Percentiles rank a stretch among this genome's conserved stretches.
phyloP scores from a whole-genome alignment of 139 green algal genomes.

The Auxenochlorella pyrenoidosa region DNA sequence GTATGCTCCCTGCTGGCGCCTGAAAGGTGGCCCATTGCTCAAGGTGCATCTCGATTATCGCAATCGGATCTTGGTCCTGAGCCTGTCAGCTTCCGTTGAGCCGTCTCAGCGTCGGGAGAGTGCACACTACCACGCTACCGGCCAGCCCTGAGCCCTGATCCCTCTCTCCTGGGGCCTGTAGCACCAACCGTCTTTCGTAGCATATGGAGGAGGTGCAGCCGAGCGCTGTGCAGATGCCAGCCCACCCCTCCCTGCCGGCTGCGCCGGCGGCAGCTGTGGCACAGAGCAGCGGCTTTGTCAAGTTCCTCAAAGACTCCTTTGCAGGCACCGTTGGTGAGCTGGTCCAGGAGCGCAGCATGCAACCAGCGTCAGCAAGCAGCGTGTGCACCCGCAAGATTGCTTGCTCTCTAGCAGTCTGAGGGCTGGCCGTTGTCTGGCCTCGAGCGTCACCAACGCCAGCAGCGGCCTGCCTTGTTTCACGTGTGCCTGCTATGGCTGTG shows the following conservation, averaged over 20 bases:
- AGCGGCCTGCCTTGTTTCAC: neutral
- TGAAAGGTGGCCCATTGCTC: too few relatives aligned
- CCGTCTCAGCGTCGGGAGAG: too few relatives aligned
- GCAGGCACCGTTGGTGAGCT: slow-evolving; percentile 44
- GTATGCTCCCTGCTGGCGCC: too few relatives aligned
- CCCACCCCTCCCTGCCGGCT: neutral
- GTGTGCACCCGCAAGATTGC: too few relatives aligned
- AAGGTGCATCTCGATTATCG: too few relatives aligned
- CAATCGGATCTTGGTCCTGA: too few relatives aligned
- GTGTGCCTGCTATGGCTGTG: neutral
- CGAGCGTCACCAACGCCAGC: neutral
- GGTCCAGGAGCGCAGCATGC: neutral
- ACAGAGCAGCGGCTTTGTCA: slow-evolving; percentile 22
- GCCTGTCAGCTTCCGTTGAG: too few relatives aligned
- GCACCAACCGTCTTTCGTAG: too few relatives aligned
- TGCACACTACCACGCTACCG: too few relatives aligned
- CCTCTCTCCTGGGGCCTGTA: too few relatives aligned
- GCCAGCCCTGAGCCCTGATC: too few relatives aligned
- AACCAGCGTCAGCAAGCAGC: neutral
- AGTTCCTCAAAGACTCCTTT: slow-evolving; percentile 51
- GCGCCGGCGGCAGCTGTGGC: neutral
- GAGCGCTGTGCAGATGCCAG: slow-evolving; percentile 11
- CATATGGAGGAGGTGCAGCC: slow-evolving; percentile 18
- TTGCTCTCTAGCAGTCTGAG: neutral
- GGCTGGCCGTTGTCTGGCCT: neutral